A percentile compares a stretch with the other conserved stretches of the same genome.
phyloP scores from a whole-genome alignment of 2,329 filamentous ascomycete genomes.

The Huntiella abstrusa region DNA sequence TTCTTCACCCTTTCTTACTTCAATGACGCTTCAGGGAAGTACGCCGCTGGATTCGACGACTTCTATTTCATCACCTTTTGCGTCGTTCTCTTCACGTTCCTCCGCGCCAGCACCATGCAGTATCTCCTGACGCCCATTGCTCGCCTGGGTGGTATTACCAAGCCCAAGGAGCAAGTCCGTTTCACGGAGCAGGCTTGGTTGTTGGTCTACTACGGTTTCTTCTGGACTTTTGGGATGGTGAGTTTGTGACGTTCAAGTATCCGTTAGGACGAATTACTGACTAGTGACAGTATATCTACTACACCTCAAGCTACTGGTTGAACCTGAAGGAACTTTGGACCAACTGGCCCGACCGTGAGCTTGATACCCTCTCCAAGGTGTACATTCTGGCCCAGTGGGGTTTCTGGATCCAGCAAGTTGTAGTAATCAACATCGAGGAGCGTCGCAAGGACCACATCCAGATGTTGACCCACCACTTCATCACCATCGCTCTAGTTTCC shows the following conservation, averaged over 20 bases:
- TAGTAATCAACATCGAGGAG: conserved; percentile 89
- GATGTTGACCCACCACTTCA: conserved; percentile 88
- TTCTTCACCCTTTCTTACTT: conserved; percentile 80
- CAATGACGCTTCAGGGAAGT: conserved; percentile 47
- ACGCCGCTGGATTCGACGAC: conserved; percentile 65
- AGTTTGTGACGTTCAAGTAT: conserved; percentile 16
- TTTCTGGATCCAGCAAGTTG: conserved; percentile 87
- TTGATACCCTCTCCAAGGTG: conserved; percentile 57
- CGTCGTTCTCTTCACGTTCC: conserved; percentile 68
- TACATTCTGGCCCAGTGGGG: conserved; percentile 82
- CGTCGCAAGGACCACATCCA: conserved; percentile 87
- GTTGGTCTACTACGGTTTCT: conserved; percentile 61
- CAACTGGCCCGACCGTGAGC: conserved; percentile 62
- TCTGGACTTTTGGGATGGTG: conserved; percentile 75
- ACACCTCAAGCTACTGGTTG: conserved; percentile 57
- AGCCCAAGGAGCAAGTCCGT: conserved; percentile 56
- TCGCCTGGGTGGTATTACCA: conserved; percentile 50
- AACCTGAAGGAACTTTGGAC: conserved; percentile 66
- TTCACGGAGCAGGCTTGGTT: conserved; percentile 95
- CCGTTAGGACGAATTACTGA: neutral
- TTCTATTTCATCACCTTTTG: conserved; percentile 57
- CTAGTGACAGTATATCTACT: conserved; percentile 52
- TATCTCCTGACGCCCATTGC: conserved; percentile 69
- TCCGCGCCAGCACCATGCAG: conserved; percentile 72
- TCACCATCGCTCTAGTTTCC: conserved; percentile 66